These are phyloP conservation scores for Pyrenochaeta sp. DNA, from an alignment of 2,329 filamentous ascomycete species.

Conservation along the genomic window DNA sequence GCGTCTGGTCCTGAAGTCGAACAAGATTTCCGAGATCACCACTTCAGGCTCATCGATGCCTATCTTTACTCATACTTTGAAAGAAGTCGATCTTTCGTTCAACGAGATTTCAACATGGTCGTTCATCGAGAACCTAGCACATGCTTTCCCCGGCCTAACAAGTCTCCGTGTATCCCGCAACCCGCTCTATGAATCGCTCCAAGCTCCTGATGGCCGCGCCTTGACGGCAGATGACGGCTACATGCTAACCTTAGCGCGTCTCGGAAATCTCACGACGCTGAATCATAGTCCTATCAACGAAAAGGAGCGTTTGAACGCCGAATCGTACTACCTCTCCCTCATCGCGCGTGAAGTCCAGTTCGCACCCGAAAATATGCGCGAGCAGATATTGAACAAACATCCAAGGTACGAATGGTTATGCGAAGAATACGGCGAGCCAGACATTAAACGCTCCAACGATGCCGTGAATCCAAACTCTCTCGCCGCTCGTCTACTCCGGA, in stretches of 20 bases:
- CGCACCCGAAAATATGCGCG: slow-evolving; percentile 62
- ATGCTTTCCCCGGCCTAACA: slow-evolving; percentile 74
- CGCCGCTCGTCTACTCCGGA: slow-evolving; percentile 75
- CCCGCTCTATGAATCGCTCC: slow-evolving; percentile 75
- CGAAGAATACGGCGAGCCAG: slow-evolving; percentile 75
- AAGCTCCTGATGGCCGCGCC: slow-evolving; percentile 50
- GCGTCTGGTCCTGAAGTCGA: slow-evolving; percentile 73
- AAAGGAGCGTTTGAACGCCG: slow-evolving; percentile 83
- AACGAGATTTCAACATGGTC: slow-evolving; percentile 67
- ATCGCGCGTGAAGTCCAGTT: slow-evolving; percentile 78
- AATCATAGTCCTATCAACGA: slow-evolving; percentile 75
- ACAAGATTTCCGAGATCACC: slow-evolving; percentile 66
- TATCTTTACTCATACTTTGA: slow-evolving; percentile 43
- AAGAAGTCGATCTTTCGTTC: slow-evolving; percentile 56
- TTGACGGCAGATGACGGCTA: slow-evolving; percentile 78
- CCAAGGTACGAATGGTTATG: slow-evolving; percentile 79
- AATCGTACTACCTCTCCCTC: slow-evolving; percentile 89
- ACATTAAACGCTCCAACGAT: slow-evolving; percentile 60
- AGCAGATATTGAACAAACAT: slow-evolving; percentile 68
- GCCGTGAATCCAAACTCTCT: slow-evolving; percentile 78
- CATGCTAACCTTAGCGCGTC: slow-evolving; percentile 84
- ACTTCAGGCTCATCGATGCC: slow-evolving; percentile 18
- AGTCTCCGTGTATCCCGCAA: slow-evolving; percentile 86
- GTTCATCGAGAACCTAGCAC: slow-evolving; percentile 74
- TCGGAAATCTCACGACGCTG: slow-evolving; percentile 71